phyloP scores from a whole-genome alignment of 148 eudicot genomes.

The Chenopodium berlandieri region DNA sequence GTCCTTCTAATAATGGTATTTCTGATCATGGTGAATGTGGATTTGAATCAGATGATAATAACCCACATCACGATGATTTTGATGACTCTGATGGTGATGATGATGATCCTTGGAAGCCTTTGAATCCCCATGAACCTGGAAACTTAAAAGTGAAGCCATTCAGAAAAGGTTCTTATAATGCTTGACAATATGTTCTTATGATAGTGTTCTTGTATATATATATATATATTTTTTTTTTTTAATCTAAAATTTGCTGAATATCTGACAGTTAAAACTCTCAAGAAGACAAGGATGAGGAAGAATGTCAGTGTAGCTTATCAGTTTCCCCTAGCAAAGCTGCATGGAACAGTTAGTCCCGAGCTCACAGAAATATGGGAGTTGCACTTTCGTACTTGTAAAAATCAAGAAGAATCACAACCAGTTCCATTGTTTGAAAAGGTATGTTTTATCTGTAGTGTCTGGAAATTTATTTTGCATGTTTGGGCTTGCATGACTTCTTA shows the following conservation, averaged over 20 bases:
- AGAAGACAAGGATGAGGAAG: slow-evolving; percentile 35
- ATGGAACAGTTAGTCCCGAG: slow-evolving; percentile 61
- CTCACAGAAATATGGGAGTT: slow-evolving; percentile 63
- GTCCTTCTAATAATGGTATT: slow-evolving; percentile 35
- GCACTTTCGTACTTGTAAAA: slow-evolving; percentile 27
- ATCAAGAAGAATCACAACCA: slow-evolving; percentile 41
- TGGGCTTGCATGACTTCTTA: slow-evolving; percentile 22
- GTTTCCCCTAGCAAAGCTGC: slow-evolving; percentile 73
- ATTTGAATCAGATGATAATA: slow-evolving; percentile 49
- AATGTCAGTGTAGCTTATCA: slow-evolving; percentile 33
- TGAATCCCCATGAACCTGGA: slow-evolving; percentile 92
- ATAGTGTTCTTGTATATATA: background rate
- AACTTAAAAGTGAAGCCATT: slow-evolving; percentile 80
- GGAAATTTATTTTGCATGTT: slow-evolving; percentile 14
- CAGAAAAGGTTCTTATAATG: slow-evolving; percentile 52
- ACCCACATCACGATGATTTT: slow-evolving; percentile 43
- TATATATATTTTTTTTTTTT: background rate
- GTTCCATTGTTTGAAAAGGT: slow-evolving; percentile 80
- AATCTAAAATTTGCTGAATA: slow-evolving; percentile 14
- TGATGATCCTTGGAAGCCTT: slow-evolving; percentile 91
- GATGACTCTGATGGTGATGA: slow-evolving; percentile 56
- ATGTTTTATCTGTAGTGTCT: slow-evolving; percentile 8
- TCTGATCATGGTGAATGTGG: slow-evolving; percentile 40
- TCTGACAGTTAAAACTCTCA: slow-evolving; percentile 54
- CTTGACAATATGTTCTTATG: background rate